Evolutionary conservation across 192 early-diverging fungal genomes (phyloP), one percentile per base, ranked within the genome.

Genomic region (Coemansia sp.): DNA sequence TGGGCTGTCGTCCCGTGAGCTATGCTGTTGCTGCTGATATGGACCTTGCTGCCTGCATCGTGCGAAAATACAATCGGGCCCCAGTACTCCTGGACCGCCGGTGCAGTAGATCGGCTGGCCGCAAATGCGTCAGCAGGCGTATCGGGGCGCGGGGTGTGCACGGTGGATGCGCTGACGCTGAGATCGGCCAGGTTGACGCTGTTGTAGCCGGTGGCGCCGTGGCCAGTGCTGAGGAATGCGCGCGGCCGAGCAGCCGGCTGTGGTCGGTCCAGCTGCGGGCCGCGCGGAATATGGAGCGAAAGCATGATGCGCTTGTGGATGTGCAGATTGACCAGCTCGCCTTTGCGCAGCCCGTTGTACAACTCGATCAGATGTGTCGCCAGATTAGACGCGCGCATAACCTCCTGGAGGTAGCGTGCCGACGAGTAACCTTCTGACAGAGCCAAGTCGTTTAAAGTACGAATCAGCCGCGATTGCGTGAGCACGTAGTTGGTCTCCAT

Each of bases 271-370:
- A 77, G 62, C 27, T 45, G 52, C 26, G 74, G 74, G 0, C 66
- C 68, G 30, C 63, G 53, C 20, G 74, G 74, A 14, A 77, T 77
- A 42, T 77, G 74, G 19, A 77, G 56, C 55, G 74, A 70, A 26
- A 77, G 61, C 67, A 63, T 66, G 26, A 77, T 61, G 35, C 74
- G 74, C 43, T 60, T 59, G 63, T 56, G 67, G 6, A 77, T 49
- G 22, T 70, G 74, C 51, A 77, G 50, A 19, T 49, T 61, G 31
- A 77, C 74, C 11, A 70, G 51, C 47, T 53, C 54, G 21, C 63
- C 59, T 30, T 65, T 56, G 32, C 68, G 58, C 42, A 77, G 53
- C 25, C 74, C 74, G 48, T 77, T 58, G 56, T 58, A 77, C 34
- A 77, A 55, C 38, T 54, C 48, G 12, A 70, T 63, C 19, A 77